Percentiles rank a stretch among this genome's conserved stretches.
phyloP scores from a whole-genome alignment of 306 rosid species.

The Cucumis hystrix region DNA sequence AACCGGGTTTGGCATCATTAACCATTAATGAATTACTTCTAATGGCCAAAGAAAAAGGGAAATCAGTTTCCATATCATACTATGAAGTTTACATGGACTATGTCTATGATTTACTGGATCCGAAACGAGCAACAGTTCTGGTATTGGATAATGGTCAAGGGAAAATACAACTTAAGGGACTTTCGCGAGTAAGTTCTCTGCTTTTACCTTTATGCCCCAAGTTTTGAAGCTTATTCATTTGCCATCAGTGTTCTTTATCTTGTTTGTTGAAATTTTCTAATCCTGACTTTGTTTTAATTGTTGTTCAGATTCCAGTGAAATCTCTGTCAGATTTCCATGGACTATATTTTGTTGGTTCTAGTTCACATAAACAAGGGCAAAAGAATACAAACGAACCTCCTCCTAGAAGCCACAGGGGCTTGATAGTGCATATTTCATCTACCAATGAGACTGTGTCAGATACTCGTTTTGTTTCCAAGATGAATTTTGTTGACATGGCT shows the following conservation, averaged over 20 bases:
- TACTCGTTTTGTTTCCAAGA: constrained; percentile 29
- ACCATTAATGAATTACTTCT: constrained; percentile 47
- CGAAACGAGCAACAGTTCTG: constrained; percentile 36
- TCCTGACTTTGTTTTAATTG: not conserved
- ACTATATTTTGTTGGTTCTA: constrained; percentile 28
- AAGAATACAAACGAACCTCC: constrained; percentile 35
- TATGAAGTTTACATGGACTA: constrained; percentile 74
- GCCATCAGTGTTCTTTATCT: not conserved
- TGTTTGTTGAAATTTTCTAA: not conserved
- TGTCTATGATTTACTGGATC: constrained; percentile 56
- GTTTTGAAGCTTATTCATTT: not conserved
- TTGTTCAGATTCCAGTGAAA: constrained; percentile 45
- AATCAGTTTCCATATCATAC: constrained; percentile 40
- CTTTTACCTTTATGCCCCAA: not conserved
- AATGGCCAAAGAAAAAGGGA: constrained; percentile 36
- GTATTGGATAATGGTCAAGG: constrained; percentile 57
- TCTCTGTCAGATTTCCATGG: constrained; percentile 49
- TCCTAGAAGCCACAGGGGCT: constrained; percentile 55
- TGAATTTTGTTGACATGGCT: constrained; percentile 82
- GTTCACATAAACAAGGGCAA: constrained; percentile 28
- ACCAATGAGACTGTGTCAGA: constrained; percentile 9
- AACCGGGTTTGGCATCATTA: constrained; percentile 56
- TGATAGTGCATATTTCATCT: constrained; percentile 43
- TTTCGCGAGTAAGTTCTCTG: constrained; percentile 37
- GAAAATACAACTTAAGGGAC: constrained; percentile 70